Evolutionary conservation across 140 eudicot genomes (phyloP).

Genomic region (Erigeron philadelphicus): DNA sequence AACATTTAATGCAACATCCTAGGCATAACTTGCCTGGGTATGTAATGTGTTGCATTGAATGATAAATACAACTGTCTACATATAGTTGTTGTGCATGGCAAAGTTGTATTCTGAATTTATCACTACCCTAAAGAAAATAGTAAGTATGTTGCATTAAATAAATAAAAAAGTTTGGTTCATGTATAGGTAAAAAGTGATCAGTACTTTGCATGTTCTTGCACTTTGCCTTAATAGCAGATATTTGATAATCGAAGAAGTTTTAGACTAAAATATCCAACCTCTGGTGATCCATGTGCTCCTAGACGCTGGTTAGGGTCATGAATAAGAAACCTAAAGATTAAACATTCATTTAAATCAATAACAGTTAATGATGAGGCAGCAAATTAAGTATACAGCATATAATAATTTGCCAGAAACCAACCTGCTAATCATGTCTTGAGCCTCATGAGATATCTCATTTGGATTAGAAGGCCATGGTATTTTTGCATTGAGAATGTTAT

Average conservation of each 20-base stretch:
- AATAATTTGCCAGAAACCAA: conserved; percentile 23
- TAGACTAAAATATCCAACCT: conserved; percentile 42
- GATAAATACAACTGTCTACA: too few species aligned
- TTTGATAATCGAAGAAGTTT: neutral
- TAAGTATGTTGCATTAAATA: neutral
- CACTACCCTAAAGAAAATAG: too few species aligned
- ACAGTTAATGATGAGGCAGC: neutral
- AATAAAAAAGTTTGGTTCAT: neutral
- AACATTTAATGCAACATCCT: neutral
- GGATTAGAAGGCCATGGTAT: conserved; percentile 81
- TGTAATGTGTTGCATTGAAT: too few species aligned
- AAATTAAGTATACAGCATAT: neutral
- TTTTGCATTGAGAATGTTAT: conserved; percentile 74
- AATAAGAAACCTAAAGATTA: conserved; percentile 52
- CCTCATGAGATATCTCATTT: conserved; percentile 62
- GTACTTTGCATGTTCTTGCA: too few species aligned
- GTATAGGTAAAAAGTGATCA: too few species aligned
- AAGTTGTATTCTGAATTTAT: too few species aligned
- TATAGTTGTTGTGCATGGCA: too few species aligned
- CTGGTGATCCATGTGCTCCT: conserved; percentile 80
- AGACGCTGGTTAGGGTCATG: conserved; percentile 77
- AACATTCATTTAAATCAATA: conserved; percentile 9
- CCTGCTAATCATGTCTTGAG: conserved; percentile 84
- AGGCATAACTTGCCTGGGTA: neutral
- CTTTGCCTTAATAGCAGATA: neutral